Evolutionary conservation across 331 rosid genomes (phyloP).

Genomic region (Quercus lobata): DNA sequence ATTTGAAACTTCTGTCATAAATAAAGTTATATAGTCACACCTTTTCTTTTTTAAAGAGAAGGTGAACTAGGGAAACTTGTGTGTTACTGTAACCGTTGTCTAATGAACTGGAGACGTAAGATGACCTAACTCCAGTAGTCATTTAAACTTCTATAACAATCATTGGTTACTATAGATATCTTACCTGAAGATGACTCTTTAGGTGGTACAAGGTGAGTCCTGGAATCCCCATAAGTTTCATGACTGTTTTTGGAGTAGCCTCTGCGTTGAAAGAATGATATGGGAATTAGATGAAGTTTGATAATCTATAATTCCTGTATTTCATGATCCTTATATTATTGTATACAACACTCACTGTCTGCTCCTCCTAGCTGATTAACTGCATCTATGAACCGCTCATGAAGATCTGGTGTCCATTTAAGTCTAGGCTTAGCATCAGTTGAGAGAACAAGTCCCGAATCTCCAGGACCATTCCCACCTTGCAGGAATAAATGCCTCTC

Average conservation of each 20-base stretch:
- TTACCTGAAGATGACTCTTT: constrained; percentile 98
- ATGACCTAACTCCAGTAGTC: not conserved
- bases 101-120: not conserved
- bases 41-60: not conserved
- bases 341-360: constrained; percentile 67
- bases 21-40: not conserved
- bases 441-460: constrained; percentile 92
- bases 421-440: constrained; percentile 95
- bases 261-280: constrained; percentile 49
- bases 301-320: not conserved
- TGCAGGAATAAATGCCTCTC: constrained; percentile 82
- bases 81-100: constrained; percentile 4
- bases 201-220: constrained; percentile 94
- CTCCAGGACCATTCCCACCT: constrained; percentile 55
- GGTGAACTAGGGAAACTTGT: not conserved
- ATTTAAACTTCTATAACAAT: not conserved
- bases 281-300: constrained; percentile 17
- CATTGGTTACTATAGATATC: not conserved
- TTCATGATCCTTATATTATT: not conserved
- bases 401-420: constrained; percentile 97
- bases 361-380: constrained; percentile 93
- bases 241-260: constrained; percentile 98
- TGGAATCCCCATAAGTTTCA: constrained; percentile 95
- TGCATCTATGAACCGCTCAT: constrained; percentile 84
- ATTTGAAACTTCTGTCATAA: not conserved